Conservation (phyloP, 345 rosid genomes). For the Noccaea caerulescens region DNA sequence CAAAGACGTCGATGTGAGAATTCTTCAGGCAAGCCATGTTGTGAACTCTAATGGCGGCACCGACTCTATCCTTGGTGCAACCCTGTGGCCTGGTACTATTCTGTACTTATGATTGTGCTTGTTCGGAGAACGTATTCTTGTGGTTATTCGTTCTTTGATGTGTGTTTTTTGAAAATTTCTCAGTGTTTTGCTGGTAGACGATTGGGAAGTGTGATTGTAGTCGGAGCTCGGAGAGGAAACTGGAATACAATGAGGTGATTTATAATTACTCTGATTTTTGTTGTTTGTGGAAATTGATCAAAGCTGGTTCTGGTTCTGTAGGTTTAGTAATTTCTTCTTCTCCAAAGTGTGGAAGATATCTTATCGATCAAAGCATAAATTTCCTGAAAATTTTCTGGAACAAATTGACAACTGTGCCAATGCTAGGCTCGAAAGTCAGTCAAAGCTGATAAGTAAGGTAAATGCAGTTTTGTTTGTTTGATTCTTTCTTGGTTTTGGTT, state of each 20-base stretch:
- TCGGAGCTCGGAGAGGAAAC: conserved; percentile 50
- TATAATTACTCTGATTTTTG: neutral
- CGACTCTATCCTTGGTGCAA: conserved; percentile 40
- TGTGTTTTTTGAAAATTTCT: conserved; percentile 9
- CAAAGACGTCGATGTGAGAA: conserved; percentile 1
- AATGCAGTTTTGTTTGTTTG: neutral
- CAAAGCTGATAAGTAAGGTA: conserved; percentile 63
- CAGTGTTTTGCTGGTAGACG: conserved; percentile 57
- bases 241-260: conserved; percentile 51
- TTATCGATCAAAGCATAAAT: conserved; percentile 58
- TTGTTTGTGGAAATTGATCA: conserved; percentile 5
- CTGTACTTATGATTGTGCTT: conserved; percentile 10
- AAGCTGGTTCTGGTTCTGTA: conserved; percentile 27
- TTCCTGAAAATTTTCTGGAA: conserved; percentile 48
- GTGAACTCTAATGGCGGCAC: conserved; percentile 39
- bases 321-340: conserved; percentile 52
- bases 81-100: conserved; percentile 44
- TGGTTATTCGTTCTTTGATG: neutral
- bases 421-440: conserved; percentile 48
- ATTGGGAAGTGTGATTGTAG: conserved; percentile 46
- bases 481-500: neutral
- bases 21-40: conserved; percentile 29
- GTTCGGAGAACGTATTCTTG: neutral
- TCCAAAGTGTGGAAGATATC: conserved; percentile 46
- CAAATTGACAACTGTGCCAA: conserved; percentile 45